Evolutionary conservation across 148 eudicot genomes (phyloP), one percentile per base, ranked within the genome.

Genomic region (Rhododendron kiyosumense): DNA sequence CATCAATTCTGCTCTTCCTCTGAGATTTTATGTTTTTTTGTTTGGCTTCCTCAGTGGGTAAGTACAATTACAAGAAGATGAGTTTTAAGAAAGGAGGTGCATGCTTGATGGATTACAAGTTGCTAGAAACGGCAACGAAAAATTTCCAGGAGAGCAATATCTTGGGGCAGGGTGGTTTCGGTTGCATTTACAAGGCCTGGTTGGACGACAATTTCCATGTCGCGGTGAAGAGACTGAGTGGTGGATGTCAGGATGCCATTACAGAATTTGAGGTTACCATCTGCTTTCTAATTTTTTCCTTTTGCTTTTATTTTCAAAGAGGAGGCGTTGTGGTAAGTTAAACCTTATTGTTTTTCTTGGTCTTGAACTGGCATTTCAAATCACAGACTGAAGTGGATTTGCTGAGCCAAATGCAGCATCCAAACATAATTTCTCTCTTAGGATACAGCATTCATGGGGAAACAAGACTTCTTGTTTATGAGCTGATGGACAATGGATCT

Each of bases 361-460:
- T 69, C 49, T 46, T 52, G 81, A 84, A 88, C 77, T 79, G 74
- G 73, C 48, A 15, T 30, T 79, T 79, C 82, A 63, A 85, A 84
- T 36, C 87, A 87, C 90, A 93, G 95, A 91, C 91, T 84, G 95
- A 93, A 88, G 88, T 93, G 49, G 89, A 89, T 87, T 86, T 93
- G 86, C 85, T 93, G 82, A 90, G 90, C 84, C 86, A 88, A 86
- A 92, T 93, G 84, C 91, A 91, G 78, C 95, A 93, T 88, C 92
- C 90, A 32, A 93, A 92, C 41, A 91, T 93, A 80, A 90, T 93
- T 34, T 81, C 89, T 28, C 91, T 93, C 51, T 46, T 93, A 69
- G 96, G 96, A 71, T 91, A 91, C 83, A 90, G 96, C 90, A 85
- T 91, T 78, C 90, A 91, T 52, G 94, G 92, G 30, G 92, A 92